Percentiles rank a stretch among this genome's conserved stretches.
Evolutionary conservation across 306 rosid species (phyloP).

Genomic region (Erythrophleum fordii): DNA sequence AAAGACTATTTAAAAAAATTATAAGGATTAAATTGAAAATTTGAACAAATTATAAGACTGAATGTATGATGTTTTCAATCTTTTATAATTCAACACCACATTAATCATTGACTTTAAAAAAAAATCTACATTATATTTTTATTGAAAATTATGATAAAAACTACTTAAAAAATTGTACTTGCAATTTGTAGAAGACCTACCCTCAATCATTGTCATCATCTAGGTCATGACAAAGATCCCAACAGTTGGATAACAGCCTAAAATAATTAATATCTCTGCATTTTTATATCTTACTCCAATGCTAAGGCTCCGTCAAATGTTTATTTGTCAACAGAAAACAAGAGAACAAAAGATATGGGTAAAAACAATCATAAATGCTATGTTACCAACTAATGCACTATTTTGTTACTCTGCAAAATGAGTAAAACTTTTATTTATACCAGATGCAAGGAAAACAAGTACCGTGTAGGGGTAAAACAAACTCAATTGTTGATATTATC

Average conservation of each 20-base stretch:
- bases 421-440: background rate
- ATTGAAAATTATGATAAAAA: background rate
- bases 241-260: background rate
- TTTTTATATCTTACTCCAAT: constrained; percentile 12
- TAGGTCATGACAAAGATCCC: constrained; percentile 15
- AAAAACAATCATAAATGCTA: background rate
- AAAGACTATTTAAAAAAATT: too few species aligned
- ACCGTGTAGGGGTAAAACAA: background rate
- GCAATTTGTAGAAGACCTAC: background rate
- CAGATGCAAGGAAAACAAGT: background rate
- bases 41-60: too few species aligned
- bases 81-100: background rate
- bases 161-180: background rate
- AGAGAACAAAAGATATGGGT: background rate
- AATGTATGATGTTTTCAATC: too few species aligned
- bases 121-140: background rate
- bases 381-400: constrained; percentile 27
- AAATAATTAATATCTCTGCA: background rate
- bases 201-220: constrained; percentile 34
- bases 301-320: background rate
- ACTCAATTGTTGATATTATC: background rate
- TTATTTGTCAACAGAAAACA: constrained; percentile 37
- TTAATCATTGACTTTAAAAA: background rate
- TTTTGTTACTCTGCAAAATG: constrained; percentile 15
- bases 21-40: too few species aligned